Evolutionary conservation across 2,329 filamentous ascomycete species (phyloP), one percentile per base, ranked within the genome.

Genomic region (Dactylellina drechsleri): DNA sequence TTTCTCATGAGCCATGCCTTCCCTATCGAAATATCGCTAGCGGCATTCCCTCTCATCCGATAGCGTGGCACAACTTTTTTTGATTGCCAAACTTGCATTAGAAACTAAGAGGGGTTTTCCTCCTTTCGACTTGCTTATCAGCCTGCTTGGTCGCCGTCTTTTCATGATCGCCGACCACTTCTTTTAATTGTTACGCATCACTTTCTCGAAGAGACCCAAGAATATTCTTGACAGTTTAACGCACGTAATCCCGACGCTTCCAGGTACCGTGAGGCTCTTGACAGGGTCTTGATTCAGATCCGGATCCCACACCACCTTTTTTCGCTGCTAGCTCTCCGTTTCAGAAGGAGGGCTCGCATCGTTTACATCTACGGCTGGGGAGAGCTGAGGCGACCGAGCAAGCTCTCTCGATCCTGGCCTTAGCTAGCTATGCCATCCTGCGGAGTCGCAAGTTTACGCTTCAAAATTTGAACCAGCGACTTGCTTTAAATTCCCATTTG

Each of bases 141-240:
- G 70, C 70, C 56, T 74, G 70, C 57, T 66, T 74, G 62, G 70
- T 74, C 70, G 70, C 70, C 70, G 70, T 74, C 70, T 54, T 74
- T 57, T 74, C 62, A 74, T 74, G 70, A 74, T 74, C 70, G 70
- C 70, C 70, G 70, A 74, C 70, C 70, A 74, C 62, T 74, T 57
- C 50, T 67, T 74, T 74, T 57, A 74, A 74, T 74, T 74, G 70
- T 74, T 74, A 74, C 70, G 70, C 70, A 74, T 67, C 70, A 53
- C 59, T 62, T 74, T 67, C 62, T 74, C 70, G 62, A 74, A 74
- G 53, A 50, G 31, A 58, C 62, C 70, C 57, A 66, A 74, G 62
- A 64, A 67, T 52, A 56, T 66, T 74, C 57, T 43, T 67, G 62
- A 67, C 62, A 66, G 57, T 62, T 74, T 67, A 62, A 74, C 70